Base-by-base conservation (phyloP, 768 basidiomycete species). In the Termitomyces sp. region DNA sequence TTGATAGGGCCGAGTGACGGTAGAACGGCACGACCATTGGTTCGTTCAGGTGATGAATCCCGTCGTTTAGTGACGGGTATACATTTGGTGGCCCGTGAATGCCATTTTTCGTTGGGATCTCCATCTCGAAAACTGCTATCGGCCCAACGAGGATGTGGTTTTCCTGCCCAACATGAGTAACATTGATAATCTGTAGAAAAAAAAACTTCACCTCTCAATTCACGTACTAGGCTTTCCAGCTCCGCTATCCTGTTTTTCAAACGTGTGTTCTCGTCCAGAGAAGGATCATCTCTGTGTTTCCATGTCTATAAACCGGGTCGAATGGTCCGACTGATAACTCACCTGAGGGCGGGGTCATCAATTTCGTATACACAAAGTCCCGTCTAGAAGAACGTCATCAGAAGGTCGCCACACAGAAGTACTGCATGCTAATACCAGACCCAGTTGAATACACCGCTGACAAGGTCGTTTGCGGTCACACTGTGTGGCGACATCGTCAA, bases 341-440 rank as follows among this genome's bases (percentile, higher is more conserved):
- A 90, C 91, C 89, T 80, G 37, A 89, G 73, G 10, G 88, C 86
- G 14, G 90, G 90, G 71, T 93, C 93, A 68, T 95, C 94, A 61
- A 95, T 90, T 68, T 96, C 94, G 64, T 96, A 96, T 0, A 96
- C 92, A 69, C 94, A 96, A 18, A 95, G 87, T 51, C 94, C 94
- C 22, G 94, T 95, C 90, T 93, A 63, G 20, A 49, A 29, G 16
- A 22, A 55, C 22, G 14, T 59, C 53, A 57, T 52, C 51, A 37
- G 36, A 41, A 39, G 18, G 32, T 41, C 20, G 50, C 56, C 44
- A 58, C 44, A 57, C 46, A 37, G 14, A 51, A 41, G 48, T 61
- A 44, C 44, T 61, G 31, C 56, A 55, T n/a, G 20, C 39, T 1
- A 70, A 59, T 74, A 92, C 92, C 71, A 95, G 73, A 55, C 92